Percentiles rank a stretch among this genome's conserved stretches.
These are phyloP conservation scores for Phoma herbarum DNA, from an alignment of 2,329 filamentous ascomycete species.

Conservation along the genomic window DNA sequence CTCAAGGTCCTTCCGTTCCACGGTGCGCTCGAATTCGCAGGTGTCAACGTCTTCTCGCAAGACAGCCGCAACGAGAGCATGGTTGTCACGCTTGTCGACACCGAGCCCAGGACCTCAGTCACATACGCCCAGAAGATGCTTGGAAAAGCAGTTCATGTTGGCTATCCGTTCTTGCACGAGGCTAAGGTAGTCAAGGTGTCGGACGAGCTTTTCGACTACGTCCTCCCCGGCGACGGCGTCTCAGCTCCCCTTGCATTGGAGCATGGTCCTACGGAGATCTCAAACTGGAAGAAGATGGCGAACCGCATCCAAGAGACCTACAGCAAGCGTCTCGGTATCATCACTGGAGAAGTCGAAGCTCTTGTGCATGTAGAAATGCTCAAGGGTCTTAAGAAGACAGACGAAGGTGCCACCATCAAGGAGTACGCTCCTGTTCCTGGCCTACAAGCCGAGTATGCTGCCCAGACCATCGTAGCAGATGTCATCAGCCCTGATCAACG, in stretches of 20 bases:
- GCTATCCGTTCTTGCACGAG: conserved; percentile 95
- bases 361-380: conserved; percentile 93
- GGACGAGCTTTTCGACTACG: conserved; percentile 92
- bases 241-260: conserved; percentile 71
- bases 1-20: conserved; percentile 85
- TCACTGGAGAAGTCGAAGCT: conserved; percentile 86
- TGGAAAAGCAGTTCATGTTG: conserved; percentile 86
- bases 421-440: conserved; percentile 89
- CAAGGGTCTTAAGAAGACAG: conserved; percentile 87
- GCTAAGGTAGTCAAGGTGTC: conserved; percentile 88
- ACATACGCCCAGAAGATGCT: conserved; percentile 80
- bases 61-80: conserved; percentile 98
- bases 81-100: conserved; percentile 82
- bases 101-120: conserved; percentile 74
- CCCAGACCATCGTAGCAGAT: conserved; percentile 87
- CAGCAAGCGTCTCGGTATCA: conserved; percentile 87
- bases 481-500: conserved; percentile 91
- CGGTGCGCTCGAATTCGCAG: conserved; percentile 83
- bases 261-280: conserved; percentile 78
- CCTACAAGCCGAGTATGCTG: conserved; percentile 87
- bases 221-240: conserved; percentile 70
- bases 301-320: conserved; percentile 85
- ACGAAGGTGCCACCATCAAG: conserved; percentile 89
- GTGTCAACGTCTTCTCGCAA: conserved; percentile 92
- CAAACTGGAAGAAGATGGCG: conserved; percentile 85